Base-by-base conservation (phyloP, 192 early-diverging fungal genomes). In the Radiomyces spectabilis region DNA sequence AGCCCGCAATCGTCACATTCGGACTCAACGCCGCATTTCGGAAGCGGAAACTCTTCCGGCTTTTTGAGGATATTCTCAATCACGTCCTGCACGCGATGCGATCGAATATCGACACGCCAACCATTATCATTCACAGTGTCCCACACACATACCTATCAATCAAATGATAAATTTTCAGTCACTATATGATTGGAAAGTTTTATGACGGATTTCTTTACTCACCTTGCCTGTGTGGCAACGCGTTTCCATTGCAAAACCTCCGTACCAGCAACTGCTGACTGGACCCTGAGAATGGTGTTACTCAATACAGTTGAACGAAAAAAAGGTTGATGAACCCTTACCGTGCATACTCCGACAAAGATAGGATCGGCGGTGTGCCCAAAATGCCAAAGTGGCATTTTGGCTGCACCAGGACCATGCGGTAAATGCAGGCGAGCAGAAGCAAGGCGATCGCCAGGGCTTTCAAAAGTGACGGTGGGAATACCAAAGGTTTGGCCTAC, bases 341-440 rank as follows among this genome's bases (percentile, higher is more conserved):
- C 66, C 10, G 50, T 77, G 59, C 95, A 98, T 18, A 80, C 75
- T 41, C 95, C 95, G 39, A 91, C 72, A 68, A 83, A 98, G 10
- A 98, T 83, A 2, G 95, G 95, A 66, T 98, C 95, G 0, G 84
- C 86, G 1, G 82, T 86, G 59, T 98, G 89, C 3, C 93, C 94
- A 60, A 94, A 74, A 66, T 98, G 95, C 62, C 84, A 98, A 22
- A 94, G 69, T 9, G 91, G 86, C 31, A 88, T 42, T 9, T 81
- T 68, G 18, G 12, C 55, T 41, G n/a, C n/a, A 1, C 62, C 70
- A 3, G 72, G 79, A 1, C 76, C 72, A 47, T 52, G 43, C 8
- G 86, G 82, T 27, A 95, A 59, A 40, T 94, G 92, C 7, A 98
- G 62, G 12, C 95, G 79, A 25, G 65, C 38, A 18, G 95, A 85